Evolutionary conservation across 73 alveolate genomes (phyloP).

Genomic region (Diophrys appendiculata): DNA sequence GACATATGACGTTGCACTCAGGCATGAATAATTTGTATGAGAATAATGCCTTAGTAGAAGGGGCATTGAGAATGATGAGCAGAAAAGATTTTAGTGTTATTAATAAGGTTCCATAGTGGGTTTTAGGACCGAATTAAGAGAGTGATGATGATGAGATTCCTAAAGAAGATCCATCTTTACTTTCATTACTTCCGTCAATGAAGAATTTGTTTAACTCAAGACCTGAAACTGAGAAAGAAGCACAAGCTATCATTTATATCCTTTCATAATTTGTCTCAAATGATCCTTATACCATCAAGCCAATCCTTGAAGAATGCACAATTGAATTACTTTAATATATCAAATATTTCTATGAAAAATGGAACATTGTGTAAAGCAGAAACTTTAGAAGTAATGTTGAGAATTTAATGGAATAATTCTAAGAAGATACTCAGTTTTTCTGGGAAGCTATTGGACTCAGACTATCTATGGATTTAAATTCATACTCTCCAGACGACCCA

Average conservation of each 20-base stretch:
- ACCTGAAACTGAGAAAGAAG: constrained; percentile 13
- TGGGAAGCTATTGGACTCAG: background rate
- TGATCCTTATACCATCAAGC: constrained; percentile 29
- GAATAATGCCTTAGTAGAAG: constrained; percentile 67
- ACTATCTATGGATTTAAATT: background rate
- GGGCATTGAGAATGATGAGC: constrained; percentile 61
- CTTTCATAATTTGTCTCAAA: constrained; percentile 31
- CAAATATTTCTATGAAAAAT: constrained; percentile 14
- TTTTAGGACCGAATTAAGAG: constrained; percentile 76
- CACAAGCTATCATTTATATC: constrained; percentile 14
- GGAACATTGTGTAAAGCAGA: background rate
- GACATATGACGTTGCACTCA: constrained; percentile 78
- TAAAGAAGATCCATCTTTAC: constrained; percentile 36
- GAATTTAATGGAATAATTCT: constrained; percentile 10
- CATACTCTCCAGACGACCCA: background rate
- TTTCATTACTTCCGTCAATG: constrained; percentile 44
- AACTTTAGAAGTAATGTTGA: constrained; percentile 32
- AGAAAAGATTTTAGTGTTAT: constrained; percentile 76
- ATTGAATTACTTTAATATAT: constrained; percentile 41
- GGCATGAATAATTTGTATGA: constrained; percentile 69
- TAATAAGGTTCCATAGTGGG: constrained; percentile 78
- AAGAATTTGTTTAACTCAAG: constrained; percentile 12
- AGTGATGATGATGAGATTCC: constrained; percentile 25
- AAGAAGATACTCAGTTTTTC: background rate
- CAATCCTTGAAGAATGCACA: constrained; percentile 14